These are phyloP conservation scores for Coemansia sp. DNA, from an alignment of 192 early-diverging fungal species.

Conservation along the genomic window DNA sequence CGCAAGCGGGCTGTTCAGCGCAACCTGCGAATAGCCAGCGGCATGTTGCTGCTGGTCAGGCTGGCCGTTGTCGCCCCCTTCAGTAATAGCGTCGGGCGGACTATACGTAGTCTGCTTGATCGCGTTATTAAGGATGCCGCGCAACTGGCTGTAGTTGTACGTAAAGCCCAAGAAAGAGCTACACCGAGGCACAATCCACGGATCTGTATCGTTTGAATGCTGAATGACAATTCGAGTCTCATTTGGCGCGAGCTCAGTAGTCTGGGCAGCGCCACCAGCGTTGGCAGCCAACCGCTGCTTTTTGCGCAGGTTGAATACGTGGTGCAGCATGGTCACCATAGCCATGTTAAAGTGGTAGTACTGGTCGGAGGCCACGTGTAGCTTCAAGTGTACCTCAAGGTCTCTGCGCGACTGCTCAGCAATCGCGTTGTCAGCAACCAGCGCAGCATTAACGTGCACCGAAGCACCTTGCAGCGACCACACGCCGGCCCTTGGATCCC, in stretches of 20 bases:
- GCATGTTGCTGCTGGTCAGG: conserved; percentile 4
- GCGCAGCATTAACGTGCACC: conserved; percentile 48
- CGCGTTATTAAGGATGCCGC: conserved; percentile 42
- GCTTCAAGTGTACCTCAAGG: conserved; percentile 47
- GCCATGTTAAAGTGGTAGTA: conserved; percentile 57
- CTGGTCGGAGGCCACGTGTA: conserved; percentile 52
- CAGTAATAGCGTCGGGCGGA: conserved; percentile 33
- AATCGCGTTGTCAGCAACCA: conserved; percentile 27
- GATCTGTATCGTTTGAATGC: conserved; percentile 38
- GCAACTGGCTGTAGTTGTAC: conserved; percentile 48
- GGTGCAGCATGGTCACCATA: conserved; percentile 55
- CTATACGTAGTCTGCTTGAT: conserved; percentile 54
- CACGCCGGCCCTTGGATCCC: conserved; percentile 50
- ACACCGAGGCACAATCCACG: conserved; percentile 54
- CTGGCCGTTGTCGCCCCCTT: conserved; percentile 9
- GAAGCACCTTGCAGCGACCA: conserved; percentile 55
- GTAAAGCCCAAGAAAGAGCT: conserved; percentile 52
- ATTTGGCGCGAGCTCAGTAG: not conserved
- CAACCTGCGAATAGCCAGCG: not conserved
- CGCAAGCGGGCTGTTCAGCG: not conserved
- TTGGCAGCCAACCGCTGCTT: conserved; percentile 31
- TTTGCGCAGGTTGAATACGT: conserved; percentile 49
- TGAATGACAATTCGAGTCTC: conserved; percentile 17
- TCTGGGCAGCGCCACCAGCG: not conserved
- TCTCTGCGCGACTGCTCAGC: conserved; percentile 52